A percentile compares a stretch with the other conserved stretches of the same genome.
Conservation (phyloP, 2,329 filamentous ascomycete genomes). For the Penicillium thymicola region DNA sequence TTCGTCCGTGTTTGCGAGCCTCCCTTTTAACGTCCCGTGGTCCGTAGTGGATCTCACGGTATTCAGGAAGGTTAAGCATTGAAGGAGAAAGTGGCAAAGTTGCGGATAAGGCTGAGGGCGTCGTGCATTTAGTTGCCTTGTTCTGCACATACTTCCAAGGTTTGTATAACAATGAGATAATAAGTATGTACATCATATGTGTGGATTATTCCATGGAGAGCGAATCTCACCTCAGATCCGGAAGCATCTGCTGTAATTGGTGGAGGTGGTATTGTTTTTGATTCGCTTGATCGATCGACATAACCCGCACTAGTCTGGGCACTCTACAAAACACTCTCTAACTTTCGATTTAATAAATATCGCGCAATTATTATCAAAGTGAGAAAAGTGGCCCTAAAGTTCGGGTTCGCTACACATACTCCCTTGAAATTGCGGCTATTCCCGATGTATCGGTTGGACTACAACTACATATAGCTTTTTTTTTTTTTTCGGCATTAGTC, state of each 20-base stretch:
- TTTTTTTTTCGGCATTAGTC: not conserved
- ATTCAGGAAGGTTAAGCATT: not conserved
- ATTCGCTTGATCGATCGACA: not conserved
- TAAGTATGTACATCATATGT: not conserved
- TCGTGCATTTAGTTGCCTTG: not conserved
- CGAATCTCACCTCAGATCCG: conserved; percentile 9
- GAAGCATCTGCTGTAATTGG: not conserved
- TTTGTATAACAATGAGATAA: not conserved
- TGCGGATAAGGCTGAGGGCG: not conserved
- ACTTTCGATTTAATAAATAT: not conserved
- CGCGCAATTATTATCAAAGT: not conserved
- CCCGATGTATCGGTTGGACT: not conserved
- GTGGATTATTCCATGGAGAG: not conserved
- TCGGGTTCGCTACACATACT: not conserved
- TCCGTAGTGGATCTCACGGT: not conserved
- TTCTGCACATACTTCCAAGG: not conserved
- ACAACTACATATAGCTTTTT: not conserved
- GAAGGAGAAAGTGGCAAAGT: not conserved
- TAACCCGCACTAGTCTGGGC: not conserved
- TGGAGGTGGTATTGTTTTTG: not conserved
- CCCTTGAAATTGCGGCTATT: not conserved
- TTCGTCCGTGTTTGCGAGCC: not conserved
- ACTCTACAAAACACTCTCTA: not conserved
- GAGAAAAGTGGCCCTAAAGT: not conserved
- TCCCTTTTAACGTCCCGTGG: not conserved